phyloP scores from a whole-genome alignment of 352 stramenopile species.

The Thraustochytrium sp. region DNA sequence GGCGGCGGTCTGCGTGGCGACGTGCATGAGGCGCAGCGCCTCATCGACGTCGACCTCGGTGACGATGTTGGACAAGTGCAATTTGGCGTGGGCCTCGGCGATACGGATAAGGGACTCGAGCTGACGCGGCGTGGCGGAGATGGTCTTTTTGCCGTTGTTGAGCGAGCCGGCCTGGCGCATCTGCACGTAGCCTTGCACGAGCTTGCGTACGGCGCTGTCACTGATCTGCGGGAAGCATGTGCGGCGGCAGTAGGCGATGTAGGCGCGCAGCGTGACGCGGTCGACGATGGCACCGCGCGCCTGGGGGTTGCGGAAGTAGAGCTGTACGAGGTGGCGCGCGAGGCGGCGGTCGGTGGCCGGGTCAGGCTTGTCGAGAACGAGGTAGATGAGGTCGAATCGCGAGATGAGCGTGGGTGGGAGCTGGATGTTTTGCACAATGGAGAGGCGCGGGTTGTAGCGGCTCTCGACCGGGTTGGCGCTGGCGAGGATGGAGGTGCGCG shows the following conservation, averaged over 20 bases:
- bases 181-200: conserved; percentile 89
- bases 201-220: conserved; percentile 73
- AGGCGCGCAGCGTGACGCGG: conserved; percentile 39
- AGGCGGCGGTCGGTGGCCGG: conserved; percentile 86
- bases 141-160: conserved; percentile 78
- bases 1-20: conserved; percentile 89
- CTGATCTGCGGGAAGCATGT: conserved; percentile 82
- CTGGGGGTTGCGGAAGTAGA: conserved; percentile 79
- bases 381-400: conserved; percentile 98
- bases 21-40: conserved; percentile 89
- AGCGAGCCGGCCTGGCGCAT: conserved; percentile 67
- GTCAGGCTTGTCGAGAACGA: conserved; percentile 95
- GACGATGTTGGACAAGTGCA: conserved; percentile 74
- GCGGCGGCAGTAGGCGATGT: conserved; percentile 55
- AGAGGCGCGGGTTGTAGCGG: conserved; percentile 95
- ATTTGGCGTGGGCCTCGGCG: conserved; percentile 89
- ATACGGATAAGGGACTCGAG: conserved; percentile 97
- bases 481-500: conserved; percentile 94
- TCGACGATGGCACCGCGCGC: neutral
- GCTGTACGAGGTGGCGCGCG: conserved; percentile 90
- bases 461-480: conserved; percentile 97
- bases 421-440: conserved; percentile 97
- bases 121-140: conserved; percentile 90
- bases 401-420: conserved; percentile 93
- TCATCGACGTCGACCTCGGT: conserved; percentile 79